A percentile compares a stretch with the other conserved stretches of the same genome.
Evolutionary conservation across 148 eudicot genomes (phyloP).

Genomic region (Rhododendron henanense): DNA sequence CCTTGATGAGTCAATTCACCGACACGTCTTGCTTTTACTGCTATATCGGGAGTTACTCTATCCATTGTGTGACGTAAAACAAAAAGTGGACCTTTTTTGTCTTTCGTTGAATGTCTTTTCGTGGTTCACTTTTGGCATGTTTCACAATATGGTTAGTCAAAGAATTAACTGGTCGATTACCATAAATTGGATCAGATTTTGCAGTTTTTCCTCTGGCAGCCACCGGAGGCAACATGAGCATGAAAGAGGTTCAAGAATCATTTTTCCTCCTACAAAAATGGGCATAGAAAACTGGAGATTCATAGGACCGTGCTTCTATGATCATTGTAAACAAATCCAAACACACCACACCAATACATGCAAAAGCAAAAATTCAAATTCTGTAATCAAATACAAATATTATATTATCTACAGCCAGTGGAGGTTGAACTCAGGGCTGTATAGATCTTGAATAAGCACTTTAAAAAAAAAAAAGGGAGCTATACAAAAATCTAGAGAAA

Average conservation of each 20-base stretch:
- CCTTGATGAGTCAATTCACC: background rate
- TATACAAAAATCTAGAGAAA: background rate
- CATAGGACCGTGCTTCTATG: background rate
- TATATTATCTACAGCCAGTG: background rate
- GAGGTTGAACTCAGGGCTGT: slow-evolving; percentile 22
- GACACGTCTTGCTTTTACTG: background rate
- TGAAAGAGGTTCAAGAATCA: background rate
- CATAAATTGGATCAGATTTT: background rate
- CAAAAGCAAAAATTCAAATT: background rate
- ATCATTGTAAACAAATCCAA: slow-evolving; percentile 6
- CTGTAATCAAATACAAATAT: background rate
- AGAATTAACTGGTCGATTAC: background rate
- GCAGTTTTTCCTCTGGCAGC: background rate
- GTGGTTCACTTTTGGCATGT: background rate
- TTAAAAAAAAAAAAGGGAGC: background rate
- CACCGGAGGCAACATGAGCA: background rate
- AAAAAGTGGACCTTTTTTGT: background rate
- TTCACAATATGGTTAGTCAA: background rate
- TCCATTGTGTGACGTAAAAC: background rate
- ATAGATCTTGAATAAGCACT: slow-evolving; percentile 36
- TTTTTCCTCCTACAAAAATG: background rate
- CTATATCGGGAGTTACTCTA: background rate
- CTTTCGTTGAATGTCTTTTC: background rate
- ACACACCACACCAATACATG: background rate
- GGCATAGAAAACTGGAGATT: background rate